Percentiles rank a stretch among this genome's conserved stretches.
Evolutionary conservation across 305 asterid species (phyloP).

Genomic region (Plantago rigida): DNA sequence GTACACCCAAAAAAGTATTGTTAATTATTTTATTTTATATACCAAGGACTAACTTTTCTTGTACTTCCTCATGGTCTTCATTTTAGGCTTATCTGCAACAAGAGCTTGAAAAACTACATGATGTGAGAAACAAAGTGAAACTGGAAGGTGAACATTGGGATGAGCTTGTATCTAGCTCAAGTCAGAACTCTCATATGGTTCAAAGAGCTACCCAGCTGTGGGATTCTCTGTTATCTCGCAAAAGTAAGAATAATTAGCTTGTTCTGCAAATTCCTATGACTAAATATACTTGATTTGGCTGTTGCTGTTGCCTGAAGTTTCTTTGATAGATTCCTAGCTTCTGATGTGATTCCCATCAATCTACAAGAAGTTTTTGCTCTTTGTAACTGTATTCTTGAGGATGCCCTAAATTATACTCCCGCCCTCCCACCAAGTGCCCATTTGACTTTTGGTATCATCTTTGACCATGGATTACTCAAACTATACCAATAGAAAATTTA

Average conservation of each 20-base stretch:
- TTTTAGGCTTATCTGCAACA: conserved; percentile 92
- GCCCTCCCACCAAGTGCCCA: background rate
- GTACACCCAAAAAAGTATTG: conserved; percentile 19
- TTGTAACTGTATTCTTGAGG: conserved; percentile 14
- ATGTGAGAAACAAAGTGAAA: conserved; percentile 89
- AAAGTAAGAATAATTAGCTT: conserved; percentile 48
- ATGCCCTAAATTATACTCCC: conserved; percentile 11
- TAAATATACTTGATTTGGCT: conserved; percentile 13
- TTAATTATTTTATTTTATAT: conserved; percentile 7
- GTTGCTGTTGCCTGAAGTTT: conserved; percentile 11
- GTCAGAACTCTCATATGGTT: conserved; percentile 97
- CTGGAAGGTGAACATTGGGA: conserved; percentile 98
- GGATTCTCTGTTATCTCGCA: conserved; percentile 95
- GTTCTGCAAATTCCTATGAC: conserved; percentile 14
- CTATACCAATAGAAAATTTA: too few relatives aligned
- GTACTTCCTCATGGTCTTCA: conserved; percentile 23
- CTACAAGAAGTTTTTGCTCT: conserved; percentile 5
- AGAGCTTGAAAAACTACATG: conserved; percentile 94
- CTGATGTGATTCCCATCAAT: conserved; percentile 10
- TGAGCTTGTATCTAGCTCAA: conserved; percentile 96
- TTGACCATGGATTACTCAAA: too few relatives aligned
- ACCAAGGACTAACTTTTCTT: conserved; percentile 13
- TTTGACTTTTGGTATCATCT: too few relatives aligned
- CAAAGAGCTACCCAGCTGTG: conserved; percentile 96
- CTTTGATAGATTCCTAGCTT: conserved; percentile 7